Evolutionary conservation across 176 grass and related monocot species (phyloP).

Genomic region (Calamus simplicifolius): DNA sequence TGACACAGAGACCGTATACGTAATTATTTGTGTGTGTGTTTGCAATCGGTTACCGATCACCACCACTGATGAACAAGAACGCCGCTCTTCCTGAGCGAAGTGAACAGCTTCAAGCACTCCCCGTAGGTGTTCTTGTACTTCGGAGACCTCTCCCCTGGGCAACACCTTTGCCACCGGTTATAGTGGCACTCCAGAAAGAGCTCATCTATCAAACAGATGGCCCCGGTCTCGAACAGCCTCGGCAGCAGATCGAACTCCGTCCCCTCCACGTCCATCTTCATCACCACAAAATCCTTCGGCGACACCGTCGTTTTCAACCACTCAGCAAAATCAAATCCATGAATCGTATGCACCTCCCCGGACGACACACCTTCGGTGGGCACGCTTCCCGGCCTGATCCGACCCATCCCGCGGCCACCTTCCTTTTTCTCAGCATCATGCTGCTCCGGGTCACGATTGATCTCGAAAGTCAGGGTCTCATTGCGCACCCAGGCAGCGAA

Average conservation of each 20-base stretch:
- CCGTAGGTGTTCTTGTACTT: slow-evolving; percentile 59
- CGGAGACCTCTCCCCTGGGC: slow-evolving; percentile 54
- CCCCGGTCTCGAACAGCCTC: slow-evolving; percentile 38
- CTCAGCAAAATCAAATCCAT: slow-evolving; percentile 55
- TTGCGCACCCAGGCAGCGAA: slow-evolving; percentile 75
- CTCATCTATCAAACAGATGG: slow-evolving; percentile 58
- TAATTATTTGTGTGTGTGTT: neutral
- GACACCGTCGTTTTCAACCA: slow-evolving; percentile 48
- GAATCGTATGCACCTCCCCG: slow-evolving; percentile 29
- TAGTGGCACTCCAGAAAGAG: slow-evolving; percentile 87
- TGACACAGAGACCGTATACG: slow-evolving; percentile 4
- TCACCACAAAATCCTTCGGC: slow-evolving; percentile 62
- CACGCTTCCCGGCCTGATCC: slow-evolving; percentile 28
- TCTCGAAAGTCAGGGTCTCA: slow-evolving; percentile 65
- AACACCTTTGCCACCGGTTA: slow-evolving; percentile 76
- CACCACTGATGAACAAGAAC: slow-evolving; percentile 89
- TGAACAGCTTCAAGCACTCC: slow-evolving; percentile 55
- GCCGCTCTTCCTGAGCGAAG: slow-evolving; percentile 37
- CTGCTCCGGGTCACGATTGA: slow-evolving; percentile 34
- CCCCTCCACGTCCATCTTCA: slow-evolving; percentile 88
- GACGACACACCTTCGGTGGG: slow-evolving; percentile 6
- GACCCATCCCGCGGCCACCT: slow-evolving; percentile 48
- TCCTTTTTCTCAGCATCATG: slow-evolving; percentile 31
- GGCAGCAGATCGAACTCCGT: slow-evolving; percentile 68
- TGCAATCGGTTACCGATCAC: slow-evolving; percentile 22